These are phyloP conservation scores for Uronychia setigera DNA, from an alignment of 73 alveolate genomes.

Conservation along the genomic window DNA sequence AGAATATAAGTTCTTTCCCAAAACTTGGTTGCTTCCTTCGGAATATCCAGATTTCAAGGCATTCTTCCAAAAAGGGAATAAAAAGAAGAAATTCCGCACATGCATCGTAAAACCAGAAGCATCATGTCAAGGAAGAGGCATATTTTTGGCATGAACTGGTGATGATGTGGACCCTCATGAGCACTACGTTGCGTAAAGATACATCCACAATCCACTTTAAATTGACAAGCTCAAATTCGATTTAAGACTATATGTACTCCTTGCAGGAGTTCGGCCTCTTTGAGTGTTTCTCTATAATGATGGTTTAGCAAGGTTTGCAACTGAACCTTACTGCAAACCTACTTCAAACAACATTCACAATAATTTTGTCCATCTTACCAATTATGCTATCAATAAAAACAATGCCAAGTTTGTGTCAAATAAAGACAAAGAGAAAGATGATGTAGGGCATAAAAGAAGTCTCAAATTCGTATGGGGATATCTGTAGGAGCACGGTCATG, in stretches of 20 bases:
- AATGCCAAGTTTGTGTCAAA: constrained; percentile 55
- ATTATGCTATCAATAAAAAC: constrained; percentile 38
- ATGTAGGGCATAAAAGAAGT: constrained; percentile 66
- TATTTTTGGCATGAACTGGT: constrained; percentile 29
- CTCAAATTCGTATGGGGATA: constrained; percentile 41
- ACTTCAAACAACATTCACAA: constrained; percentile 22
- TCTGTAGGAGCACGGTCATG: constrained; percentile 3
- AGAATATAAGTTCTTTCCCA: constrained; percentile 74
- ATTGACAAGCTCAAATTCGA: constrained; percentile 90
- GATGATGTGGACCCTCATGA: constrained; percentile 27
- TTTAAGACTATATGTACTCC: constrained; percentile 81
- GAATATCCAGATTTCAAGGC: constrained; percentile 70
- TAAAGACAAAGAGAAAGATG: constrained; percentile 55
- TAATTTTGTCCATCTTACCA: constrained; percentile 38
- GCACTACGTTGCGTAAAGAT: constrained; percentile 71
- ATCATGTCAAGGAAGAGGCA: constrained; percentile 70
- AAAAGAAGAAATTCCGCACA: constrained; percentile 35
- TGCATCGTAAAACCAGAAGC: constrained; percentile 66
- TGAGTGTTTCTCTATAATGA: constrained; percentile 51
- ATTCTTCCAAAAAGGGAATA: background rate
- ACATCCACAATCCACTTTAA: constrained; percentile 81
- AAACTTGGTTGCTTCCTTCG: constrained; percentile 78
- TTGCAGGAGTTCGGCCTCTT: constrained; percentile 67
- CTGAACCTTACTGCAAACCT: constrained; percentile 41
- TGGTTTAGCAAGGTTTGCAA: constrained; percentile 74